phyloP scores from a whole-genome alignment of 345 rosid genomes.

The Viola odorata region DNA sequence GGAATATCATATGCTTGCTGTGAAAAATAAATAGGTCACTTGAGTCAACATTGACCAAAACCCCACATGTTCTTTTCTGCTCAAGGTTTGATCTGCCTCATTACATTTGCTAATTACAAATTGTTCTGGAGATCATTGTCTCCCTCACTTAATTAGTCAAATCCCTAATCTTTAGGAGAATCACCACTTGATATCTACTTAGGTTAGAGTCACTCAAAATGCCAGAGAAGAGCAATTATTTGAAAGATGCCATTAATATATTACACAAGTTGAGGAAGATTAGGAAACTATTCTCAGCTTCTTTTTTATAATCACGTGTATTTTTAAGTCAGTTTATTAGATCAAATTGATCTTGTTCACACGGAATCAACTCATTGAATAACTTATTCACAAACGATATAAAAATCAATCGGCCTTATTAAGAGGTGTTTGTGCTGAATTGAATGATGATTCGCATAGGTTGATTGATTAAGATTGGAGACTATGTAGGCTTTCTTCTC shows the following conservation, averaged over 20 bases:
- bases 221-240: background rate
- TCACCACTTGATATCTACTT: background rate
- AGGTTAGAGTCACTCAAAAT: conserved; percentile 1
- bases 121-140: background rate
- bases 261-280: background rate
- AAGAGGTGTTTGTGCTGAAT: no score
- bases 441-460: no score
- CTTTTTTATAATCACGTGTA: no score
- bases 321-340: no score
- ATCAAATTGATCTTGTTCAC: no score
- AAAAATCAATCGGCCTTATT: no score
- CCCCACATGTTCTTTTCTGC: background rate
- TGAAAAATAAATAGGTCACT: conserved; percentile 9
- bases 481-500: conserved; percentile 6
- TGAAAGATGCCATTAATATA: conserved; percentile 3
- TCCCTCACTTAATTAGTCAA: background rate
- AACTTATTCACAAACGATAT: no score
- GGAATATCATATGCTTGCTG: conserved; percentile 15
- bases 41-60: conserved; percentile 10
- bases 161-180: conserved; percentile 20
- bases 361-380: no score
- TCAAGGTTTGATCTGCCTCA: conserved; percentile 3
- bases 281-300: background rate
- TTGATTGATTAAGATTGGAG: background rate
- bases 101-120: background rate